Conservation (phyloP, 306 rosid species). For the Begonia fuchsioides region DNA sequence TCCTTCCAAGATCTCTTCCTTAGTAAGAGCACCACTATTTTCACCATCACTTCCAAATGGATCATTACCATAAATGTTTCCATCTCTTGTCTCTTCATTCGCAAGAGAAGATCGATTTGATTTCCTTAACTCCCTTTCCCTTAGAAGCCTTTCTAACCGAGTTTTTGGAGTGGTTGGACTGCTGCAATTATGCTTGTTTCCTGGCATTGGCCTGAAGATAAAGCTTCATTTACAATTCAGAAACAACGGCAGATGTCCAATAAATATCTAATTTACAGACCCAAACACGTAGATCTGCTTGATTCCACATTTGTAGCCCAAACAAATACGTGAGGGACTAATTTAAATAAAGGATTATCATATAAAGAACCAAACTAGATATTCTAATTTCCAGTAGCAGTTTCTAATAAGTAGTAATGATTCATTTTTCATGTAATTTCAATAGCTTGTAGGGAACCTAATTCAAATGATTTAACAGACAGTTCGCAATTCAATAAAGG, state of each 20-base stretch:
- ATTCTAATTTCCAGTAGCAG: no score
- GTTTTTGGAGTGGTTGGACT: conserved; percentile 61
- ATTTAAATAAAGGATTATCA: no score
- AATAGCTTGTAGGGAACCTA: not conserved
- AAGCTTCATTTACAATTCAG: no score
- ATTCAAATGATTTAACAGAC: conserved; percentile 1
- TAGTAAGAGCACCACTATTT: conserved; percentile 15
- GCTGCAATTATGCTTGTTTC: conserved; percentile 44
- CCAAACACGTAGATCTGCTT: no score
- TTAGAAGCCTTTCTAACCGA: conserved; percentile 80
- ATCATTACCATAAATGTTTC: conserved; percentile 27
- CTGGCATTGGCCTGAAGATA: conserved; percentile 33
- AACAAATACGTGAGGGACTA: no score
- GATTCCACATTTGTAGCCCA: no score
- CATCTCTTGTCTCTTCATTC: conserved; percentile 35
- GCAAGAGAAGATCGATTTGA: conserved; percentile 23
- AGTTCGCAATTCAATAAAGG: conserved; percentile 5
- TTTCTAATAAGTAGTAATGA: not conserved
- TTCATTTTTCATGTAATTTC: not conserved
- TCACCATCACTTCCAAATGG: conserved; percentile 18
- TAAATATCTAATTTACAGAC: no score
- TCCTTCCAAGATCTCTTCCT: conserved; percentile 41
- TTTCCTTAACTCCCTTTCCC: conserved; percentile 84
- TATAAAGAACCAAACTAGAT: no score
- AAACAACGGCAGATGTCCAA: no score